phyloP scores from a whole-genome alignment of 345 rosid species.

The Dipteronia sinensis region DNA sequence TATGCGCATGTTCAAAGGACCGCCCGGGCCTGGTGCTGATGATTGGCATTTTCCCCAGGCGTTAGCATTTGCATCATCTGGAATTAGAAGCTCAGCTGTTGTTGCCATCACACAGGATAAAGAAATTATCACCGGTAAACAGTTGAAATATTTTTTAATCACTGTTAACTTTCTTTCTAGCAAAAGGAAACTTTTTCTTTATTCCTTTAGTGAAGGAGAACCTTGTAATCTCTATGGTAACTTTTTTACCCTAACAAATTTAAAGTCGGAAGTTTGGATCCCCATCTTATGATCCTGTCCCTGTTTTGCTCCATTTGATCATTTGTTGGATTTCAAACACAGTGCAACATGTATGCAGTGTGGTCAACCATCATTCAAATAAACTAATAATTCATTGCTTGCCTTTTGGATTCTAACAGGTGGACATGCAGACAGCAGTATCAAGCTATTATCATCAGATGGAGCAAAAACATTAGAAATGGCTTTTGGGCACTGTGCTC shows the following conservation, averaged over 20 bases:
- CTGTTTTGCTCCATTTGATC: background rate
- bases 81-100: constrained; percentile 74
- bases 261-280: background rate
- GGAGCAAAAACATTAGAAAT: constrained; percentile 90
- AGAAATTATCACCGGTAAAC: constrained; percentile 85
- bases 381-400: background rate
- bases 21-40: constrained; percentile 57
- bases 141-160: no score
- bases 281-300: background rate
- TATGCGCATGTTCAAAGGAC: constrained; percentile 91
- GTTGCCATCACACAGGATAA: constrained; percentile 78
- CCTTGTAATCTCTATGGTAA: background rate
- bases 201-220: background rate
- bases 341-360: background rate
- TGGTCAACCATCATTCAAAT: background rate
- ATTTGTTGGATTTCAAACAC: background rate
- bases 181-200: background rate
- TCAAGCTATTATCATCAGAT: constrained; percentile 82
- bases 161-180: background rate
- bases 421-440: constrained; percentile 92
- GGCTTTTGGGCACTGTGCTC: constrained; percentile 90
- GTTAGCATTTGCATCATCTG: constrained; percentile 82
- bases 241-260: background rate
- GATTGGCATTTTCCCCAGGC: constrained; percentile 92
- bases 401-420: constrained; percentile 44